Evolutionary conservation across 2,329 filamentous ascomycete genomes (phyloP).

Genomic region (Atkinsonella hypoxylon): DNA sequence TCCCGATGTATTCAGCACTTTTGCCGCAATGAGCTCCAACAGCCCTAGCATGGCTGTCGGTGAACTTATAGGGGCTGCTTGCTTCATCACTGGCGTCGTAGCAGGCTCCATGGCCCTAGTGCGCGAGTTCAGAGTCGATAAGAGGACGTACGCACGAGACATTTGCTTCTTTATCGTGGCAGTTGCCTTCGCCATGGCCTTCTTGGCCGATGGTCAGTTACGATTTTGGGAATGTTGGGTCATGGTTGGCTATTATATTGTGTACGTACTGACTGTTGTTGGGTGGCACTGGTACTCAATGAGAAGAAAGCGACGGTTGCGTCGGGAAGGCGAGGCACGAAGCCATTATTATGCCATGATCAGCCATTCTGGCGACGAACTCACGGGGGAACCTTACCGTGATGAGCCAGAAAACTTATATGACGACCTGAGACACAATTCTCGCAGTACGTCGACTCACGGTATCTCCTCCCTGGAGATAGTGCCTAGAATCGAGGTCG

Average conservation of each 20-base stretch:
- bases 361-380: conserved; percentile 38
- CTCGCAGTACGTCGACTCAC: conserved; percentile 8
- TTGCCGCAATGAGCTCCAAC: conserved; percentile 93
- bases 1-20: conserved; percentile 96
- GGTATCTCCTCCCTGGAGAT: conserved; percentile 34
- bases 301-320: conserved; percentile 44
- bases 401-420: conserved; percentile 36
- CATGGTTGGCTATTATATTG: conserved; percentile 85
- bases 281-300: conserved; percentile 81
- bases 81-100: conserved; percentile 93
- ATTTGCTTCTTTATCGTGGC: conserved; percentile 86
- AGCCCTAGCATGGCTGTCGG: conserved; percentile 95
- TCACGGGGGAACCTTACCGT: conserved; percentile 48
- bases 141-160: conserved; percentile 82
- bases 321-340: conserved; percentile 59
- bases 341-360: conserved; percentile 56
- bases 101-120: conserved; percentile 95
- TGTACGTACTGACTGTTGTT: conserved; percentile 84
- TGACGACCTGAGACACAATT: conserved; percentile 10
- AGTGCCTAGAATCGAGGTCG: conserved; percentile 35
- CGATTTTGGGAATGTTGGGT: conserved; percentile 77
- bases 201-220: conserved; percentile 74
- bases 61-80: conserved; percentile 85
- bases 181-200: conserved; percentile 74
- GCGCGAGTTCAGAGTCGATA: conserved; percentile 84